Evolutionary conservation across 345 rosid genomes (phyloP), one percentile per base, ranked within the genome.

Genomic region (Salix dunnii): DNA sequence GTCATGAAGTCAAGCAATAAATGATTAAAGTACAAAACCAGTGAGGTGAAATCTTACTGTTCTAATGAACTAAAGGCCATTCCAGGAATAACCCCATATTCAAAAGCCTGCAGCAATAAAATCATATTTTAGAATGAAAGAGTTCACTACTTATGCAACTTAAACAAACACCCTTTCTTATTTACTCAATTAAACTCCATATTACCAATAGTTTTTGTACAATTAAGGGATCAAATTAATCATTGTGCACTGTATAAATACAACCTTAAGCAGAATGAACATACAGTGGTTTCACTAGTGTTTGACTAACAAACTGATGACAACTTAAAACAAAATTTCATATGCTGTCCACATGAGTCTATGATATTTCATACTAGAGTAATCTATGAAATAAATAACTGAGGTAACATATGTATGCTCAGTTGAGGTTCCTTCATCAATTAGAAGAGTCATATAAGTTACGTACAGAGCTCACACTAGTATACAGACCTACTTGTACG

Each of bases 41-140:
- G n/a, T 16, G 27, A 76, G 68, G 30, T 40, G 40, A 67, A 71
- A 46, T 73, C 93, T 88, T 93, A 95, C 97, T 86, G 94, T 79
- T 95, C 99, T 75, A 93, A 72, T 30, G 87, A 96, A 71, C 94
- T 87, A 31, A 95, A 48, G 9, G 96, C 96, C 81, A 93, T 68
- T 76, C 99, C 99, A 78, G 97, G 97, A 79, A 93, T 43, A 67
- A 95, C 88, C 43, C 97, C 97, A 85, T 91, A 83, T 77, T 95
- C 94, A 46, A 95, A 95, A 36, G 94, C 99, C 97, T 93, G 73
- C 81, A 86, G 42, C 16, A 61, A 70, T 58, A 74, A 62, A 73
- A 76, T 60, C 53, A 70, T 17, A 28, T 30, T 71, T 70, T 67
- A 80, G 79, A 88, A 72, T 33, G 73, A 70, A 61, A 77, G 30